These are phyloP conservation scores for Anthostomella pinea DNA, from an alignment of 2,329 filamentous ascomycete genomes.

Conservation along the genomic window DNA sequence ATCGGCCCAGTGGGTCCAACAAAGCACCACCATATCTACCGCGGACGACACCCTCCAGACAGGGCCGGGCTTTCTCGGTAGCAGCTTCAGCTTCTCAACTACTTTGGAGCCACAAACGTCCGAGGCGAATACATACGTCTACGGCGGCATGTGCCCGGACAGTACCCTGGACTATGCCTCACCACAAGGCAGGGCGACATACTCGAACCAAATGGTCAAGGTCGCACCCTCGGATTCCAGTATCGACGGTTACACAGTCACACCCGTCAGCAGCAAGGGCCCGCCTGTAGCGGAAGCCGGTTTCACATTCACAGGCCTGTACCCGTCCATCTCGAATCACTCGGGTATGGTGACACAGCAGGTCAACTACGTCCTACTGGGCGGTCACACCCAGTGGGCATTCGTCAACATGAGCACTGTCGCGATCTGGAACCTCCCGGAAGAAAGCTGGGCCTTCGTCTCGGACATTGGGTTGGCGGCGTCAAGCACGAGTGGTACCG, in stretches of 20 bases:
- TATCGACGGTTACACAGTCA: constrained; percentile 34
- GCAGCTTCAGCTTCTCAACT: constrained; percentile 65
- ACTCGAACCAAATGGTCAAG: constrained; percentile 76
- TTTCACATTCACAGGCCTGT: constrained; percentile 74
- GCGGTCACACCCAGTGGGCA: constrained; percentile 77
- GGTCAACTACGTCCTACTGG: constrained; percentile 75
- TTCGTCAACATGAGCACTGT: constrained; percentile 95
- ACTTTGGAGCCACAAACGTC: constrained; percentile 52
- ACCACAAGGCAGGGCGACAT: constrained; percentile 70
- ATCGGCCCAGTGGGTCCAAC: constrained; percentile 41
- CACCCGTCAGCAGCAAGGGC: constrained; percentile 47
- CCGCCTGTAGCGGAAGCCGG: constrained; percentile 79
- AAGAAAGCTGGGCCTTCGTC: constrained; percentile 83
- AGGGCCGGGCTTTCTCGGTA: constrained; percentile 52
- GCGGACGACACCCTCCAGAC: constrained; percentile 26
- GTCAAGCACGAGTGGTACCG: constrained; percentile 44
- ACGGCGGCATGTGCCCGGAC: constrained; percentile 87
- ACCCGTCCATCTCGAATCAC: constrained; percentile 66
- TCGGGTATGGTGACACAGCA: constrained; percentile 67
- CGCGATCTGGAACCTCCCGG: constrained; percentile 81
- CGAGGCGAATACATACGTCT: constrained; percentile 64
- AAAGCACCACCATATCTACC: constrained; percentile 23
- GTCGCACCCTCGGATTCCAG: constrained; percentile 48
- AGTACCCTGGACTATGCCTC: constrained; percentile 39
- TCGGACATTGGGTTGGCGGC: constrained; percentile 48